Evolutionary conservation across 2,329 filamentous ascomycete genomes (phyloP).

Genomic region (Cladosporium colombiae): DNA sequence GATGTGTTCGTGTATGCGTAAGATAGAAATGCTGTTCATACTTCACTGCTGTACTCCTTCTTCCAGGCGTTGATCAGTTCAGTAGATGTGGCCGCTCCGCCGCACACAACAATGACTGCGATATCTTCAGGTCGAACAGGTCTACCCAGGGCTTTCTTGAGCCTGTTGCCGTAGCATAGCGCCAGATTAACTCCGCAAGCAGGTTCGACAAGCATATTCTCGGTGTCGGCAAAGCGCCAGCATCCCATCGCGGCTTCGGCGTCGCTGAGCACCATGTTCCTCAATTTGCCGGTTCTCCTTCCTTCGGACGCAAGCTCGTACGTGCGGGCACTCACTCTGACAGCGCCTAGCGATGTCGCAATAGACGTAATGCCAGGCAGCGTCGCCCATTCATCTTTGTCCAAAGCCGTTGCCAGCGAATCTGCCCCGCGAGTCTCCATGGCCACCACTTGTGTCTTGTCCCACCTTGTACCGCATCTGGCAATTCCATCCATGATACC

Average conservation of each 20-base stretch:
- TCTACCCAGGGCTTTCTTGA: constrained; percentile 62
- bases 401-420: constrained; percentile 63
- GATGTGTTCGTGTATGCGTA: background rate
- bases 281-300: constrained; percentile 49
- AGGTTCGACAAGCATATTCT: constrained; percentile 76
- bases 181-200: constrained; percentile 82
- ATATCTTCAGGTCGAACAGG: constrained; percentile 66
- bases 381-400: constrained; percentile 55
- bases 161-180: constrained; percentile 61
- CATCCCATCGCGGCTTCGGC: constrained; percentile 78
- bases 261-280: constrained; percentile 67
- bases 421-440: constrained; percentile 77
- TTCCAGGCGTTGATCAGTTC: constrained; percentile 54
- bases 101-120: constrained; percentile 83
- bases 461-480: constrained; percentile 33
- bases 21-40: background rate
- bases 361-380: constrained; percentile 74
- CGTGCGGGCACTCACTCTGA: constrained; percentile 65
- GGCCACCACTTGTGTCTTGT: constrained; percentile 59
- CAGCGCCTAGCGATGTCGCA: constrained; percentile 73
- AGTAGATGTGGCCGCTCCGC: constrained; percentile 57
- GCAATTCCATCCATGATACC: constrained; percentile 72
- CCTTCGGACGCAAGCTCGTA: constrained; percentile 62
- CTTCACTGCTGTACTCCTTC: constrained; percentile 37
- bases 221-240: constrained; percentile 77